Conservation (phyloP, 1,139 yeast genomes). For the Geotrichum klebahnii region DNA sequence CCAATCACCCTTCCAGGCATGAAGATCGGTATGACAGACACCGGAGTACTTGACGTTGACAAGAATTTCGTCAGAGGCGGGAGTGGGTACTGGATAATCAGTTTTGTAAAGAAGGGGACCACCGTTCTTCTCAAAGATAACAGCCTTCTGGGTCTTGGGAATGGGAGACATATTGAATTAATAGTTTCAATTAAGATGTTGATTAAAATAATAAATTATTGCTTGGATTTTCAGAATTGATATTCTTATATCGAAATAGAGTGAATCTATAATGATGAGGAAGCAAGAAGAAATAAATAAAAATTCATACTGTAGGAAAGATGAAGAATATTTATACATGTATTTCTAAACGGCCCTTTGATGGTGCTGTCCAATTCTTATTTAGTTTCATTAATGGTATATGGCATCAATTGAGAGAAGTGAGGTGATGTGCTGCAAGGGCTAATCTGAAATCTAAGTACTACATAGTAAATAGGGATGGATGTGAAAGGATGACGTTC, state of each 20-base stretch:
- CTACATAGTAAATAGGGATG: no score
- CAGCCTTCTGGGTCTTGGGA: slow-evolving; percentile 68
- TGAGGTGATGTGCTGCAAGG: no score
- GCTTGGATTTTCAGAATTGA: neutral
- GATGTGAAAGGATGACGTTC: no score
- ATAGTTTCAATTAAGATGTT: no score
- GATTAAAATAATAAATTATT: no score
- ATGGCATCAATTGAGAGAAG: no score
- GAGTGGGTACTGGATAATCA: slow-evolving; percentile 60
- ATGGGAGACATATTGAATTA: slow-evolving; percentile 34
- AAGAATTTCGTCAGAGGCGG: slow-evolving; percentile 56
- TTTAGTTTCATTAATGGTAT: no score
- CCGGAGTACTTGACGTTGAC: slow-evolving; percentile 63
- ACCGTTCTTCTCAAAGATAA: slow-evolving; percentile 62
- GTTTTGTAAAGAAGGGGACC: slow-evolving; percentile 56
- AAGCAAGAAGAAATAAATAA: neutral
- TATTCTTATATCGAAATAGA: neutral
- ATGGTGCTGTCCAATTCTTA: no score
- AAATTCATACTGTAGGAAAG: neutral
- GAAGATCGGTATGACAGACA: slow-evolving; percentile 65
- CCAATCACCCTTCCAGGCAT: slow-evolving; percentile 73
- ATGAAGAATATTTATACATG: neutral
- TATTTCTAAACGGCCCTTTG: no score
- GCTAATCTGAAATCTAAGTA: no score
- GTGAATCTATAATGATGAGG: neutral